Conservation (phyloP, 1,284 basidiomycete genomes). For the Porodaedalea pini region DNA sequence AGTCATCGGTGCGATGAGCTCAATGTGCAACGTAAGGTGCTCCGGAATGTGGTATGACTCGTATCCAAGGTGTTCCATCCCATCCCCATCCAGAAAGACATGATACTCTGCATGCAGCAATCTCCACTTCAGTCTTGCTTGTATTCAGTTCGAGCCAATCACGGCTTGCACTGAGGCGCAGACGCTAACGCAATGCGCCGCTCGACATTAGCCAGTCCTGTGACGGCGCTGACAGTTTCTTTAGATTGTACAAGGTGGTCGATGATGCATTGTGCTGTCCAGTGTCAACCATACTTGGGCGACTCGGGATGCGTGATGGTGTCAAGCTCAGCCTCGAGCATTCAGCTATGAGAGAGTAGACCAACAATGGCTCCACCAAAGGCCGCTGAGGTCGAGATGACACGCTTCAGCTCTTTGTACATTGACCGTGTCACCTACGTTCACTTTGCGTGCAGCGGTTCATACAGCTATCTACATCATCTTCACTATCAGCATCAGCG, state of each 20-base stretch:
- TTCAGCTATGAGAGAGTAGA: conserved; percentile 89
- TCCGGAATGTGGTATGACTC: conserved; percentile 36
- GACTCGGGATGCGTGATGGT: conserved; percentile 37
- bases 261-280: conserved; percentile 33
- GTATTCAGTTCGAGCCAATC: conserved; percentile 42
- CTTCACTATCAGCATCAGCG: conserved; percentile 93
- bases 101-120: conserved; percentile 38
- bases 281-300: conserved; percentile 35
- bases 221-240: conserved; percentile 35
- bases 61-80: conserved; percentile 36
- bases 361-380: conserved; percentile 96
- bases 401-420: conserved; percentile 98
- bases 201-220: conserved; percentile 36
- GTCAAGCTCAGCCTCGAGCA: conserved; percentile 35
- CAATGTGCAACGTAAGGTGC: conserved; percentile 37
- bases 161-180: conserved; percentile 32
- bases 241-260: conserved; percentile 38
- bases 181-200: conserved; percentile 32
- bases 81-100: conserved; percentile 36
- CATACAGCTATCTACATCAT: conserved; percentile 90
- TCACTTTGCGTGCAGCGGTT: conserved; percentile 91
- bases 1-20: conserved; percentile 43
- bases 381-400: conserved; percentile 96
- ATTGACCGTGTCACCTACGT: conserved; percentile 77
- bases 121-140: conserved; percentile 39